These are phyloP conservation scores for Saccharum hybrid DNA, from an alignment of 202 grass and related monocot species.

Conservation along the genomic window DNA sequence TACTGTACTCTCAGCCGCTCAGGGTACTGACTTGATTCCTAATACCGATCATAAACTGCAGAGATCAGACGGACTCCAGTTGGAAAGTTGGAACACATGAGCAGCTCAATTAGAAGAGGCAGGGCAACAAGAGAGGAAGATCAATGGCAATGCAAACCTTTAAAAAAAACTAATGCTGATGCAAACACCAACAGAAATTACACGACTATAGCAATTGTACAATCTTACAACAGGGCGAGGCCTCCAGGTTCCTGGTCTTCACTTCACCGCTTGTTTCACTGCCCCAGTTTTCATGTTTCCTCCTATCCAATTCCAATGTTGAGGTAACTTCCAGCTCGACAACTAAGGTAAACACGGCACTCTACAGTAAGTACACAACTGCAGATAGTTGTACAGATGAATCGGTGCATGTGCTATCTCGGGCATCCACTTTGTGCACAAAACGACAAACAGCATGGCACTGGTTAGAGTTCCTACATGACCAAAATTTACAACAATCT, in stretches of 20 bases:
- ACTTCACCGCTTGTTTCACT: conserved; percentile 49
- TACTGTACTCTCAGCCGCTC: no score
- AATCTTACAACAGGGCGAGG: conserved; percentile 57
- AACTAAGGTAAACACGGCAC: conserved; percentile 51
- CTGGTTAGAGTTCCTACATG: conserved; percentile 55
- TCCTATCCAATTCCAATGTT: conserved; percentile 67
- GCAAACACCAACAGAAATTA: conserved; percentile 41
- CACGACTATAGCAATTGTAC: conserved; percentile 49
- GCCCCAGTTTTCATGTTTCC: conserved; percentile 47
- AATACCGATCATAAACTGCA: neutral
- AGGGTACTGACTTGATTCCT: neutral
- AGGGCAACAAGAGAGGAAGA: neutral
- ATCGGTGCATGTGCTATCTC: conserved; percentile 36
- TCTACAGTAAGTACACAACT: conserved; percentile 62
- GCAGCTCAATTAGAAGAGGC: neutral
- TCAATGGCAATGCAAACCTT: neutral
- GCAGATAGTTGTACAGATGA: conserved; percentile 54
- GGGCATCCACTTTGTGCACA: conserved; percentile 41
- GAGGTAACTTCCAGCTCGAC: conserved; percentile 48
- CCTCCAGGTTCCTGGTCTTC: conserved; percentile 56
- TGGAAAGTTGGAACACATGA: neutral
- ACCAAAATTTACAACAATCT: conserved; percentile 64
- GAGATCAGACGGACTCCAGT: neutral
- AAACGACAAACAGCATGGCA: conserved; percentile 32
- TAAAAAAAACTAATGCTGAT: conserved; percentile 37